Evolutionary conservation across 305 asterid species (phyloP), one percentile per base, ranked within the genome.

Genomic region (Fraxinus paxiana): DNA sequence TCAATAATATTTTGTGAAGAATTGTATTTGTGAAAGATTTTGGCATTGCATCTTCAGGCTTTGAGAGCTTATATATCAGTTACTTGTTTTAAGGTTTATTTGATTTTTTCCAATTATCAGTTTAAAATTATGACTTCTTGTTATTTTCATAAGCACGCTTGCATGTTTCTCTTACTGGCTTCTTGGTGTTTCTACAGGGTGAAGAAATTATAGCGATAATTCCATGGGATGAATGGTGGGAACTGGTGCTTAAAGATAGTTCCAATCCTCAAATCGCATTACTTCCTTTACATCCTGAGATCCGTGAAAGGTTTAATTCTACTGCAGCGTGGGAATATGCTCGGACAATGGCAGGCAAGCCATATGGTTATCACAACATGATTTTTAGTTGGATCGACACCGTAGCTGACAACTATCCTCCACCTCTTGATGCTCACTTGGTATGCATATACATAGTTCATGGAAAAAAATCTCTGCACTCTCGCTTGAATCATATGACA

Each of bases 201-300:
- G 98, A 96, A 91, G 99, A 94, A 83, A 87, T 92, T 73, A 96
- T 96, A 84, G 97, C 88, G 5, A 74, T 92, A 41, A 83, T 93
- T 83, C 97, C 98, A n/a, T 96, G 99, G 99, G 91, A 89, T 78
- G 98, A 94, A 71, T 96, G 99, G 99, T 96, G 99, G 98, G 93
- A 91, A 76, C 73, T 88, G 81, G 90, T 94, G 17, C 94, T 93
- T 65, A 90, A 94, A 88, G 99, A 96, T 85, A 86, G 81, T 74
- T 94, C 99, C 31, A 96, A 96, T 86, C 99, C 98, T 22, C 98
- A 94, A 38, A 88, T 96, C 79, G 97, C 97, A 31, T 89, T 94
- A 86, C 83, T 94, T 74, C 98, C 99, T 28, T 89, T 96, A 69
- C 98, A 93, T 87, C 97, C 98, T 7, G 92, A 93, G 75, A 83